Evolutionary conservation across 805 yeast genomes (phyloP).

Genomic region (Schwanniomyces occidentalis): DNA sequence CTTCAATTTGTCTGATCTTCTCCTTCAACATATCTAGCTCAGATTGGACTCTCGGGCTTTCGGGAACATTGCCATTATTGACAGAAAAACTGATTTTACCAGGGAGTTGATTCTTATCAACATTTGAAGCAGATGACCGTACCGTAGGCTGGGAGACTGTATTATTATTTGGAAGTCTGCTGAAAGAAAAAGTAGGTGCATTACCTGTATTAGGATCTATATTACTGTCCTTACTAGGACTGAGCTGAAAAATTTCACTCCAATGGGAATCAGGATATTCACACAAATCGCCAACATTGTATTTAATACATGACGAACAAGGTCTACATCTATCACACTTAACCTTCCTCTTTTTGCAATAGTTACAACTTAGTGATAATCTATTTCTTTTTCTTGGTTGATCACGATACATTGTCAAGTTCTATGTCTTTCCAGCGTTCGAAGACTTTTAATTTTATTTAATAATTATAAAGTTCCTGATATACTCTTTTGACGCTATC

Average conservation of each 20-base stretch:
- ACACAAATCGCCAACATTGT: constrained; percentile 23
- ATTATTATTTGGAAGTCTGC: no score
- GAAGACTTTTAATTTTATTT: no score
- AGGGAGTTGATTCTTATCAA: neutral
- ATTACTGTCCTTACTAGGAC: no score
- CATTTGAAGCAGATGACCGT: no score
- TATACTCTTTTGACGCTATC: no score
- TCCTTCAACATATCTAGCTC: constrained; percentile 36
- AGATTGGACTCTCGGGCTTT: constrained; percentile 6
- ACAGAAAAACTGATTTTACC: neutral
- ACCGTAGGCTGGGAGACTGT: no score
- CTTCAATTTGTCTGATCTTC: constrained; percentile 47
- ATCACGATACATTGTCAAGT: constrained; percentile 2
- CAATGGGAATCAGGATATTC: constrained; percentile 19
- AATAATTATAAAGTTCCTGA: no score
- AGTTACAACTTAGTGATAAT: constrained; percentile 31
- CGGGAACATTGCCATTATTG: neutral
- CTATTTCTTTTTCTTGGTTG: constrained; percentile 22
- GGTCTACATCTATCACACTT: constrained; percentile 39
- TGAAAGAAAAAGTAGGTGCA: constrained; percentile 1
- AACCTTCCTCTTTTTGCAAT: constrained; percentile 37
- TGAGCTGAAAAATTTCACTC: neutral
- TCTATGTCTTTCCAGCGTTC: no score
- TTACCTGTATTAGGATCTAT: neutral
- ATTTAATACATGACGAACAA: constrained; percentile 31